Percentiles rank a stretch among this genome's conserved stretches.
phyloP scores from a whole-genome alignment of 225 moss, liverwort and hornwort species.

The Sphagnum contortum region DNA sequence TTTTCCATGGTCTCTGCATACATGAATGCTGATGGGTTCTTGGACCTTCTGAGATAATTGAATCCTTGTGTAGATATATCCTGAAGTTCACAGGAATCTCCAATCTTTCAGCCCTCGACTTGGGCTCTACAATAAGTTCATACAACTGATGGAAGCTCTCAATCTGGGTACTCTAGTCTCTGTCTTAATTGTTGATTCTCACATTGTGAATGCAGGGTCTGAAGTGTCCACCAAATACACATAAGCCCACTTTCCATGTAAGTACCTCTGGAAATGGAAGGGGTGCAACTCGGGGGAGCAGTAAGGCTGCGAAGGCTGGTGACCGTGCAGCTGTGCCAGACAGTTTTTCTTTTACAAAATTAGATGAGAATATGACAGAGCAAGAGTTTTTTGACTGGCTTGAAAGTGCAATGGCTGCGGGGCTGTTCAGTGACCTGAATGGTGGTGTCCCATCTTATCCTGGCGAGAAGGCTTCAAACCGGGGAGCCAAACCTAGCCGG shows the following conservation, averaged over 20 bases:
- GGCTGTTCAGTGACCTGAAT: slow-evolving; percentile 52
- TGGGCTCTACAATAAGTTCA: no score
- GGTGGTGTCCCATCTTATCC: slow-evolving; percentile 53
- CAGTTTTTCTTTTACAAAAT: slow-evolving; percentile 55
- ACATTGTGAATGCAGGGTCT: slow-evolving; percentile 53
- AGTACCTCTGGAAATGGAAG: slow-evolving; percentile 84
- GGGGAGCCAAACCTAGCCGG: slow-evolving; percentile 56
- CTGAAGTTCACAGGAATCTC: no score
- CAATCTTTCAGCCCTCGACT: no score
- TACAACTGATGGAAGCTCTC: no score
- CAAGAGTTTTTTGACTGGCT: slow-evolving; percentile 90
- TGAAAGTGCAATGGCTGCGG: slow-evolving; percentile 62
- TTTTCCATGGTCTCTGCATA: background rate
- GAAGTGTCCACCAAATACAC: slow-evolving; percentile 92
- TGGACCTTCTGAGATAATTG: no score
- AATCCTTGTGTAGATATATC: no score
- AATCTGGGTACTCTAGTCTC: no score
- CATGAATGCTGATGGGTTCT: no score
- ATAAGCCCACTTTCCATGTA: slow-evolving; percentile 88
- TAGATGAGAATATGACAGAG: slow-evolving; percentile 77
- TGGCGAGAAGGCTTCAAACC: slow-evolving; percentile 50
- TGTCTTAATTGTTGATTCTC: no score
- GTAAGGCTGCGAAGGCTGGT: slow-evolving; percentile 30
- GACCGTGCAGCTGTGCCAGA: slow-evolving; percentile 39
- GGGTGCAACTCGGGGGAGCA: slow-evolving; percentile 40